Evolutionary conservation across 768 basidiomycete species (phyloP), one percentile per base, ranked within the genome.

Genomic region (Termitomyces sp.): DNA sequence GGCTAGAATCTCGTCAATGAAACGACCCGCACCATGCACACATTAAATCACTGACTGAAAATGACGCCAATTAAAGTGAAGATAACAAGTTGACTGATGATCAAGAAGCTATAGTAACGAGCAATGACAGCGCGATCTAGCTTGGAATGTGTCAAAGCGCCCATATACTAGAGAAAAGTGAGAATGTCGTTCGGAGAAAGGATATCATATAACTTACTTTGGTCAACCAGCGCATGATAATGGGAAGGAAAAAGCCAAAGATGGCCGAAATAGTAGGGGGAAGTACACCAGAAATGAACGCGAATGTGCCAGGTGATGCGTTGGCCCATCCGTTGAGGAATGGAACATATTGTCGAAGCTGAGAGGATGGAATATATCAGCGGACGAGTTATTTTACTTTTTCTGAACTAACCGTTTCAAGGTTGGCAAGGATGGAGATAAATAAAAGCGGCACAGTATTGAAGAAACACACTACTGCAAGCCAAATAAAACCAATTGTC

Each of bases 31-130:
- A 51, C 48, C 11, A 48, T 6, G 13, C 7, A 27, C 5, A 47
- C 31, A 11, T 13, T 2, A 11, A 51, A 31, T n/a, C 58, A 91
- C 91, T 87, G 72, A 93, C 91, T 89, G 76, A 94, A 95, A 58
- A 87, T 78, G 50, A 95, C 95, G 64, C 93, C 91, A 61, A 98
- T 87, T 58, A 96, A 73, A 16, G 93, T 96, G 78, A 98, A 99
- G 73, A 98, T 86, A 61, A 99, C 79, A 66, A 99, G 75, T 69
- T 98, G 95, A 53, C 90, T 92, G 73, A 97, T 88, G 59, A 98
- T 86, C 72, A 98, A 78, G 81, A 99, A 98, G 1, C 90, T 80
- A 68, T 88, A 98, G 74, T 98, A 98, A 51, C 94, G 86, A 20
- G 93, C 93, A 41, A 95, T 81, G 59, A 98, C 95, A 39, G 89